Evolutionary conservation across 2,329 filamentous ascomycete genomes (phyloP).

Genomic region (Xylaria sp.): DNA sequence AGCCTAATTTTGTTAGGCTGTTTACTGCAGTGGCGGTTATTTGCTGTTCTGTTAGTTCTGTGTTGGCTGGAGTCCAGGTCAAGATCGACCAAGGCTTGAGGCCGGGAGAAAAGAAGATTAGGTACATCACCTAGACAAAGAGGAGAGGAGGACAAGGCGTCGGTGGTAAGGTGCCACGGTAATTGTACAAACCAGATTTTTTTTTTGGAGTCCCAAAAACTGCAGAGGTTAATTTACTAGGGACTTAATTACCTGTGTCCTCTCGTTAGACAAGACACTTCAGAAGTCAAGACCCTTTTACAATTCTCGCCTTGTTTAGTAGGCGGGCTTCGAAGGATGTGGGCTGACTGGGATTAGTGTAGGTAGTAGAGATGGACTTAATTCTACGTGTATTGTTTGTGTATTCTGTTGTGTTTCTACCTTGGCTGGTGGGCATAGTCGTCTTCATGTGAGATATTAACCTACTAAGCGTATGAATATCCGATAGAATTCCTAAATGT

Average conservation of each 20-base stretch:
- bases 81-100: background rate
- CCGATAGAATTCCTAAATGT: background rate
- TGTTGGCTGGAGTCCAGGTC: background rate
- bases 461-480: background rate
- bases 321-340: background rate
- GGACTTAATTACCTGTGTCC: background rate
- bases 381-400: conserved; percentile 23
- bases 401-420: background rate
- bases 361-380: conserved; percentile 16
- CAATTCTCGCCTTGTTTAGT: background rate
- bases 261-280: background rate
- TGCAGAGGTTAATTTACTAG: background rate
- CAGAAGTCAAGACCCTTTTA: background rate
- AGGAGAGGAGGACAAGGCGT: background rate
- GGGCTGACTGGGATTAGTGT: background rate
- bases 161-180: background rate
- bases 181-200: too few species aligned
- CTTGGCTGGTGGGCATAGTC: background rate
- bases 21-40: background rate
- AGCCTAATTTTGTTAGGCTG: conserved; percentile 1
- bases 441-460: background rate
- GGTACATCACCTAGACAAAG: conserved; percentile 3
- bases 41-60: conserved; percentile 2
- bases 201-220: conserved; percentile 14
- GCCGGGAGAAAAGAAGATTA: background rate